Evolutionary conservation across 1,284 basidiomycete genomes (phyloP).

Genomic region (Microbotryum violaceum): DNA sequence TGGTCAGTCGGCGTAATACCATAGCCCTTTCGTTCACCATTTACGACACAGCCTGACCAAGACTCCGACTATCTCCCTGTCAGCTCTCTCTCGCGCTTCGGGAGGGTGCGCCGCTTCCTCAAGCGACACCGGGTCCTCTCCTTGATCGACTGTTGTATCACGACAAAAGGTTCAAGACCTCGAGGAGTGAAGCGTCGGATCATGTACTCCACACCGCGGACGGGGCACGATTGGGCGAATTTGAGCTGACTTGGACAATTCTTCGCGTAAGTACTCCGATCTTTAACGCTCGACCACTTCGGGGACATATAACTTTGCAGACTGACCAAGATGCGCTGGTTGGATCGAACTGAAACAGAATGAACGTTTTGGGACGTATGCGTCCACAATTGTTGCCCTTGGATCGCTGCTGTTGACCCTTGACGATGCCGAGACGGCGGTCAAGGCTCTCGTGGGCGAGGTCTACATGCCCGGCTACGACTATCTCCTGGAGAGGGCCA

Average conservation of each 20-base stretch:
- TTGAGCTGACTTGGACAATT: slow-evolving; percentile 7
- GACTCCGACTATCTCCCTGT: neutral
- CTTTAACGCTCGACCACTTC: neutral
- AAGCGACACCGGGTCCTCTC: slow-evolving; percentile 24
- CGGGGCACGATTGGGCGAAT: slow-evolving; percentile 13
- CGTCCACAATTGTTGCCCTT: neutral
- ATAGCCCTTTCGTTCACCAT: no score
- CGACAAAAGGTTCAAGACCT: slow-evolving; percentile 12
- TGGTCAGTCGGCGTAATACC: slow-evolving; percentile 3
- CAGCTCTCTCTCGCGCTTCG: slow-evolving; percentile 27
- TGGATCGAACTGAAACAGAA: neutral
- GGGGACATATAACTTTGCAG: neutral
- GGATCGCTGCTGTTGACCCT: slow-evolving; percentile 16
- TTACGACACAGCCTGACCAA: neutral
- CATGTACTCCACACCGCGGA: slow-evolving; percentile 2
- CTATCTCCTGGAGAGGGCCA: no score
- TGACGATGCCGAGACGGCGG: slow-evolving; percentile 15
- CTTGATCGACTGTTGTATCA: slow-evolving; percentile 28
- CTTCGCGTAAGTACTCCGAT: slow-evolving; percentile 11
- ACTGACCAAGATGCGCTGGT: neutral
- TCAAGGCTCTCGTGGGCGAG: slow-evolving; percentile 18
- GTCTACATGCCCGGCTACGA: neutral
- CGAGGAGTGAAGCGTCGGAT: neutral
- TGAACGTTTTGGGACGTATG: slow-evolving; percentile 1
- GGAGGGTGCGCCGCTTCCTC: slow-evolving; percentile 10